Percentiles rank a stretch among this genome's conserved stretches.
phyloP scores from a whole-genome alignment of 208 protist species.

The Paratrypanosoma confusum region DNA sequence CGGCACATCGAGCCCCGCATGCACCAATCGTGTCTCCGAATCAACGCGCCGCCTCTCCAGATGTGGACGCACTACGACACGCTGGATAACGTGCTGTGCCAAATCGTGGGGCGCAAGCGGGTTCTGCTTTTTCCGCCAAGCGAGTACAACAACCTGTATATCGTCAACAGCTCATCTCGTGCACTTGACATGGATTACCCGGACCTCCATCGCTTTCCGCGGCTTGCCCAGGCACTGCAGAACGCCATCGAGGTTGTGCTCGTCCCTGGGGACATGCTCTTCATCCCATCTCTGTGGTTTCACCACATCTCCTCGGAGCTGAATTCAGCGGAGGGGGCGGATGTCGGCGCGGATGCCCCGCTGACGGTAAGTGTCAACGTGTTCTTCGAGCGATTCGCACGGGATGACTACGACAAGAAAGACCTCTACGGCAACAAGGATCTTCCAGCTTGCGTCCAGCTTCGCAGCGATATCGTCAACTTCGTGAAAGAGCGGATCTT shows the following conservation, averaged over 20 bases:
- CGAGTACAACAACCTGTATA: slow-evolving; percentile 83
- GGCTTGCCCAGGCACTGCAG: slow-evolving; percentile 68
- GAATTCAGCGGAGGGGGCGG: slow-evolving; percentile 2
- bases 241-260: slow-evolving; percentile 60
- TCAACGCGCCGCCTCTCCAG: slow-evolving; percentile 78
- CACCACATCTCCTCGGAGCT: slow-evolving; percentile 81
- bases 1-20: slow-evolving; percentile 47
- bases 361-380: slow-evolving; percentile 77
- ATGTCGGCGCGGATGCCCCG: slow-evolving; percentile 4
- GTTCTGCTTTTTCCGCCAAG: slow-evolving; percentile 84
- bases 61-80: slow-evolving; percentile 93
- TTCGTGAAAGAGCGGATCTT: slow-evolving; percentile 8
- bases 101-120: slow-evolving; percentile 82
- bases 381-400: slow-evolving; percentile 70
- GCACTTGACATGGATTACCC: slow-evolving; percentile 74
- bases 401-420: slow-evolving; percentile 61
- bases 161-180: slow-evolving; percentile 75
- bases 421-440: slow-evolving; percentile 89
- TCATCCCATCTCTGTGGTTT: slow-evolving; percentile 89
- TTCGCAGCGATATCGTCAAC: slow-evolving; percentile 29
- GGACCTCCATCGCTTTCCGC: slow-evolving; percentile 63
- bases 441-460: slow-evolving; percentile 30
- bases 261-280: slow-evolving; percentile 87
- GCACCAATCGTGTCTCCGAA: slow-evolving; percentile 80
- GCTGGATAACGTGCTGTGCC: slow-evolving; percentile 89